These are phyloP conservation scores for Tulasnella calospora DNA, from an alignment of 768 basidiomycete species.

Conservation along the genomic window DNA sequence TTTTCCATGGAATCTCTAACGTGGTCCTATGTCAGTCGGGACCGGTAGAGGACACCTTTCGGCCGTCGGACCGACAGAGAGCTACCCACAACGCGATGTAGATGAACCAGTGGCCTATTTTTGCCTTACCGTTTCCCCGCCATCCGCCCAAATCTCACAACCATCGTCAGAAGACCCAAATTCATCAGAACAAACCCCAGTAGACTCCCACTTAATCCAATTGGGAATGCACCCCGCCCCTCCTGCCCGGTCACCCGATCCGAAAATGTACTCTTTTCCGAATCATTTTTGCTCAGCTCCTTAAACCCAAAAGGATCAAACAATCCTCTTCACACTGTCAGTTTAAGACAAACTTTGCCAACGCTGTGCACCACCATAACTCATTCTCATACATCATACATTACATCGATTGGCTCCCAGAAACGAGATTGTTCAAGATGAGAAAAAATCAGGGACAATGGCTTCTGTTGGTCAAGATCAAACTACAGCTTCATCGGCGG, in stretches of 20 bases:
- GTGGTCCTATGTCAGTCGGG: constrained; percentile 69
- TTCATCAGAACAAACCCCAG: constrained; percentile 30
- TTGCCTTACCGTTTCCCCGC: constrained; percentile 64
- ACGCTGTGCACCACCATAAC: constrained; percentile 83
- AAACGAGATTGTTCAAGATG: constrained; percentile 45
- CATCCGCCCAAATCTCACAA: constrained; percentile 29
- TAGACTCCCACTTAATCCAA: constrained; percentile 82
- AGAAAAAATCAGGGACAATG: no score
- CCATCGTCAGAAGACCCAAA: constrained; percentile 27
- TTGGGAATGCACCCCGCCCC: constrained; percentile 81
- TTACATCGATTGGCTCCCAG: constrained; percentile 82
- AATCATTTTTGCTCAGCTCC: constrained; percentile 37
- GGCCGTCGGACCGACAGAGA: constrained; percentile 67
- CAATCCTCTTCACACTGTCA: constrained; percentile 81
- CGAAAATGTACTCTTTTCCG: constrained; percentile 35
- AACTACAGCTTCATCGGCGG: no score
- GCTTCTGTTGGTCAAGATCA: no score
- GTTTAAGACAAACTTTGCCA: constrained; percentile 85
- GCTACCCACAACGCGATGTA: constrained; percentile 74
- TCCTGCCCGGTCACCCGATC: constrained; percentile 50
- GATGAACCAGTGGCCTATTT: constrained; percentile 65
- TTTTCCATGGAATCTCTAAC: constrained; percentile 84
- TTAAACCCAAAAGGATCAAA: constrained; percentile 31
- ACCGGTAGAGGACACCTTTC: constrained; percentile 82
- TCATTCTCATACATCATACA: constrained; percentile 82